Percentiles rank a stretch among this genome's conserved stretches.
Conservation (phyloP, 495 filamentous ascomycete species). For the Penicillium verhagenii region DNA sequence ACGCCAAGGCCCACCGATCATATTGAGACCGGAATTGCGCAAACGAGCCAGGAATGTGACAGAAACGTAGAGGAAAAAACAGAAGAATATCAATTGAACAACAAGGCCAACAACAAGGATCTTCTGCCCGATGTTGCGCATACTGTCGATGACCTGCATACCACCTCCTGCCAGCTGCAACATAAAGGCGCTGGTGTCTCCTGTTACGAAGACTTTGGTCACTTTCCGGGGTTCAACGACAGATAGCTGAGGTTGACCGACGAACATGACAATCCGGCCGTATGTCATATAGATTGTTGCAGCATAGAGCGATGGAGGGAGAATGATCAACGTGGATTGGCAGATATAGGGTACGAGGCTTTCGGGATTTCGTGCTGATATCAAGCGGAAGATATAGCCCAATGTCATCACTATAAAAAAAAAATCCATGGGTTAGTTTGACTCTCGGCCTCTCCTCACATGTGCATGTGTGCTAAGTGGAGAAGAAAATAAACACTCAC, state of each 20-base stretch:
- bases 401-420: too few relatives aligned
- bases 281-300: slow-evolving; percentile 40
- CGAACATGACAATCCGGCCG: slow-evolving; percentile 26
- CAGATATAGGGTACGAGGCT: slow-evolving; percentile 20
- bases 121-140: not conserved
- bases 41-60: not conserved
- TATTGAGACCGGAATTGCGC: too few relatives aligned
- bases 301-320: slow-evolving; percentile 26
- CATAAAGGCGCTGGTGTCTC: slow-evolving; percentile 24
- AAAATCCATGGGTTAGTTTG: too few relatives aligned
- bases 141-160: not conserved
- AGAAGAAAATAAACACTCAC: too few relatives aligned
- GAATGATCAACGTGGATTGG: slow-evolving; percentile 27
- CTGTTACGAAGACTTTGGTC: slow-evolving; percentile 31
- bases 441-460: too few relatives aligned
- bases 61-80: not conserved
- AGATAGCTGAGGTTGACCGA: slow-evolving; percentile 21
- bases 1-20: too few relatives aligned
- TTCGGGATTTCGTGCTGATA: not conserved
- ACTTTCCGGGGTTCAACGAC: slow-evolving; percentile 23
- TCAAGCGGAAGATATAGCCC: too few relatives aligned
- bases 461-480: too few relatives aligned
- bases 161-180: not conserved
- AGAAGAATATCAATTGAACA: not conserved
- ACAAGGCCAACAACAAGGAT: not conserved